These are phyloP conservation scores for Penicillium sp. DNA, from an alignment of 2,329 filamentous ascomycete genomes.

Conservation along the genomic window DNA sequence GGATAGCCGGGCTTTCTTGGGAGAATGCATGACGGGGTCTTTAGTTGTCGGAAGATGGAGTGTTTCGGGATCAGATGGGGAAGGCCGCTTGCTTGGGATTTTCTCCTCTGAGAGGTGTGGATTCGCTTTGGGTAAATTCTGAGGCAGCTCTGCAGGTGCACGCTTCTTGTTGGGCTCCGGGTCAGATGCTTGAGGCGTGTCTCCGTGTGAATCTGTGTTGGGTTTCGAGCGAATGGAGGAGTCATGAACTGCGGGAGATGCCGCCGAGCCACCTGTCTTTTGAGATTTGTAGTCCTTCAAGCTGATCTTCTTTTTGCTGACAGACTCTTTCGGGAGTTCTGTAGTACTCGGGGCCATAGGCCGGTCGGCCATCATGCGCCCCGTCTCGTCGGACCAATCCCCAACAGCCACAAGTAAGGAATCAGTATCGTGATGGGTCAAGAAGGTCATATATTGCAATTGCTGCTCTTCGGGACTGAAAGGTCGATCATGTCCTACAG, in stretches of 20 bases:
- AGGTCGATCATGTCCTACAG: conserved; percentile 46
- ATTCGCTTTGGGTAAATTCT: conserved; percentile 11
- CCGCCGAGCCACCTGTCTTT: conserved; percentile 34
- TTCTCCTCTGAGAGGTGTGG: conserved; percentile 14
- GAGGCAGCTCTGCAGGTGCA: conserved; percentile 11
- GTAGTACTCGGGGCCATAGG: conserved; percentile 35
- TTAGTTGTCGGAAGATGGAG: conserved; percentile 12
- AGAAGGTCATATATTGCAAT: conserved; percentile 58
- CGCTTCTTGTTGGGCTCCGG: conserved; percentile 13
- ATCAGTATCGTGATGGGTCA: conserved; percentile 53
- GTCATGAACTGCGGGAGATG: conserved; percentile 24
- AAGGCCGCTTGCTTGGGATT: conserved; percentile 26
- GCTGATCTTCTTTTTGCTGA: conserved; percentile 56
- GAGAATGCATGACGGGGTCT: conserved; percentile 24
- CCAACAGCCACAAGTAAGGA: conserved; percentile 49
- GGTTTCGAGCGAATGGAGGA: conserved; percentile 14
- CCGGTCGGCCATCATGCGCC: conserved; percentile 42
- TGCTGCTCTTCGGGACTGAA: conserved; percentile 53
- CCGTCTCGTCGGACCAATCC: conserved; percentile 49
- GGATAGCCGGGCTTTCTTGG: conserved; percentile 40
- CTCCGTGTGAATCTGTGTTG: conserved; percentile 14
- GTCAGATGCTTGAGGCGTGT: conserved; percentile 20
- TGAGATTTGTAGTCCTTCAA: conserved; percentile 58
- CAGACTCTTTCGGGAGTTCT: conserved; percentile 38
- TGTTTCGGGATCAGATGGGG: conserved; percentile 20